Conservation (phyloP, 73 alveolate genomes). For the Tetrahymena malaccensis region DNA sequence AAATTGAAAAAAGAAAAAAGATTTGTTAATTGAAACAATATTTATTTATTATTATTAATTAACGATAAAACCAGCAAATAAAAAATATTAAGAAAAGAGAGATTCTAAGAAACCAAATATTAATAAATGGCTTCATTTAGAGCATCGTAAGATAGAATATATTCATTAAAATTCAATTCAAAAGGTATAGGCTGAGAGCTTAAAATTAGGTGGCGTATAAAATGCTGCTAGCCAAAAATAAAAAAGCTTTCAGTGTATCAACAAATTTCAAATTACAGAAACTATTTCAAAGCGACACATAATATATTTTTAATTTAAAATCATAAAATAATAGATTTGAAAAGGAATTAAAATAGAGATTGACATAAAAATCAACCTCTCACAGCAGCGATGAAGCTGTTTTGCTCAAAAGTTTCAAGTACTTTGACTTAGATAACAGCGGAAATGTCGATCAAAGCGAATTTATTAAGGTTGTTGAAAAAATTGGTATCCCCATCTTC, state of each 20-base stretch:
- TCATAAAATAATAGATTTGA: slow-evolving; percentile 34
- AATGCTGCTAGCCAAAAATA: neutral
- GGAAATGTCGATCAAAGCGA: slow-evolving; percentile 70
- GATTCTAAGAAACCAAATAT: neutral
- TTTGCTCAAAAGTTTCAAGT: slow-evolving; percentile 77
- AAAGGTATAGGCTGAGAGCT: neutral
- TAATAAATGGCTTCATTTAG: neutral
- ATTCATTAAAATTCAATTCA: neutral
- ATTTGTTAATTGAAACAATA: neutral
- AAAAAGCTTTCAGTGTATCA: neutral
- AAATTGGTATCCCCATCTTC: slow-evolving; percentile 64
- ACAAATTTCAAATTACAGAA: neutral
- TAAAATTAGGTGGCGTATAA: neutral
- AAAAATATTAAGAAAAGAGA: neutral
- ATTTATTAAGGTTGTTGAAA: slow-evolving; percentile 74
- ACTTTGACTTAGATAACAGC: slow-evolving; percentile 80
- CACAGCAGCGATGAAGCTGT: slow-evolving; percentile 77
- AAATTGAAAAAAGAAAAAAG: neutral
- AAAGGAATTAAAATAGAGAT: slow-evolving; percentile 74
- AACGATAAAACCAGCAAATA: neutral
- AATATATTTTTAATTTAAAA: neutral
- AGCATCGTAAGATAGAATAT: neutral
- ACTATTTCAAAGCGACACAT: neutral
- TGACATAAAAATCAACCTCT: slow-evolving; percentile 63
- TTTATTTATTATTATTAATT: neutral